phyloP scores from a whole-genome alignment of 495 filamentous ascomycete genomes.

The Podospora didyma region DNA sequence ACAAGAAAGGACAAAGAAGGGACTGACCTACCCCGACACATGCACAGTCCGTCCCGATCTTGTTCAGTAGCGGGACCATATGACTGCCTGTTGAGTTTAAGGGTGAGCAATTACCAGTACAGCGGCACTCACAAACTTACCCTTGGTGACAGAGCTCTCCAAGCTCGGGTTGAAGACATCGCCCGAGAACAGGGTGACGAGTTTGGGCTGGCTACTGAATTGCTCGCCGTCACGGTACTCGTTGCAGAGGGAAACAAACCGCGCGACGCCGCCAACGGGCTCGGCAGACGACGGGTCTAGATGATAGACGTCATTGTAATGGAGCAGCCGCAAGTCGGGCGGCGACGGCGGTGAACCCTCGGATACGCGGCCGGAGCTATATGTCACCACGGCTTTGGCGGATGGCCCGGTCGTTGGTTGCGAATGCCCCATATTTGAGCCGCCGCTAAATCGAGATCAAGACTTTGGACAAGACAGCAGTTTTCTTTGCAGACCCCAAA shows the following conservation, averaged over 20 bases:
- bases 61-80: conserved; percentile 86
- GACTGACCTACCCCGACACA: conserved; percentile 66
- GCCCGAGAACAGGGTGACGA: conserved; percentile 83
- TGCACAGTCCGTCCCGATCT: conserved; percentile 68
- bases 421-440: background rate
- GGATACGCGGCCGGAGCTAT: conserved; percentile 43
- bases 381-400: conserved; percentile 37
- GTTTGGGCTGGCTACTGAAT: conserved; percentile 56
- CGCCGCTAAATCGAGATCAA: background rate
- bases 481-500: too few relatives aligned
- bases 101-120: conserved; percentile 3
- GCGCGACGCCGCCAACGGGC: conserved; percentile 71
- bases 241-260: conserved; percentile 74
- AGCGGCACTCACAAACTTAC: too few relatives aligned
- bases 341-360: conserved; percentile 22
- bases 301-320: conserved; percentile 93
- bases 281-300: conserved; percentile 71
- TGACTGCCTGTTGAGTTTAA: conserved; percentile 46
- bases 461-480: too few relatives aligned
- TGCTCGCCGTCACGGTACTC: conserved; percentile 60
- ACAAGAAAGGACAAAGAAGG: background rate
- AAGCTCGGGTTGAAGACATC: conserved; percentile 90
- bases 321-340: conserved; percentile 73
- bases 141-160: conserved; percentile 83
- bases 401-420: conserved; percentile 2